These are phyloP conservation scores for Lithocarpus polystachyus DNA, from an alignment of 306 rosid genomes.

Conservation along the genomic window DNA sequence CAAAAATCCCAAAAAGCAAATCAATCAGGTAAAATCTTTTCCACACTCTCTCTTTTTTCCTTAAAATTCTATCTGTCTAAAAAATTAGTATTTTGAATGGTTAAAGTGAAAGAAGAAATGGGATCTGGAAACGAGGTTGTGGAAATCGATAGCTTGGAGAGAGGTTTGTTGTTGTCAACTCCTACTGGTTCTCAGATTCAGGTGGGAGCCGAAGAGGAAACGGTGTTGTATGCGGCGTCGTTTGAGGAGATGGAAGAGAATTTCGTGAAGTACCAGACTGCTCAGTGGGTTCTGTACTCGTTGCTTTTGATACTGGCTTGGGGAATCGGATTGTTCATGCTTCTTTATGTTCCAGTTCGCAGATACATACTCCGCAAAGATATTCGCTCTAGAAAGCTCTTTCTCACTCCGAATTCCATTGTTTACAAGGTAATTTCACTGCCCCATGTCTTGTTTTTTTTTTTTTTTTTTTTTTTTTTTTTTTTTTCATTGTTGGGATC, in stretches of 20 bases:
- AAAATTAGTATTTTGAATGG: neutral
- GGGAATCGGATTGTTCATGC: constrained; percentile 85
- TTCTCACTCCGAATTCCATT: constrained; percentile 72
- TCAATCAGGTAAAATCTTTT: too few relatives aligned
- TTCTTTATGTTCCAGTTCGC: constrained; percentile 71
- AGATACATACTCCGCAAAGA: constrained; percentile 68
- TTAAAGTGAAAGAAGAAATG: constrained; percentile 26
- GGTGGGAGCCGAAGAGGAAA: constrained; percentile 32
- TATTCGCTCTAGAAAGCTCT: constrained; percentile 66
- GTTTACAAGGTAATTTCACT: constrained; percentile 57
- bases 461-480: neutral
- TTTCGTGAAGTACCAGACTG: constrained; percentile 62
- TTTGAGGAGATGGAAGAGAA: constrained; percentile 68
- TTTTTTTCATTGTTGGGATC: neutral
- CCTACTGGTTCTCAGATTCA: neutral
- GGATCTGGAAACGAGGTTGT: constrained; percentile 46
- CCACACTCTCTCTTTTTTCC: too few relatives aligned
- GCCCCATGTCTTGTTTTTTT: neutral
- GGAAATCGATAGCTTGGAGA: constrained; percentile 64
- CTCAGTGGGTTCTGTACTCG: constrained; percentile 79
- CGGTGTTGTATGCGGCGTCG: constrained; percentile 63
- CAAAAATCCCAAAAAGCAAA: too few relatives aligned
- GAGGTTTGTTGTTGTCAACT: constrained; percentile 40
- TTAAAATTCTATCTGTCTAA: too few relatives aligned
- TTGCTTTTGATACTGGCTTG: constrained; percentile 66